These are phyloP conservation scores for Pseudocercospora eumusae DNA, from an alignment of 2,329 filamentous ascomycete species.

Conservation along the genomic window DNA sequence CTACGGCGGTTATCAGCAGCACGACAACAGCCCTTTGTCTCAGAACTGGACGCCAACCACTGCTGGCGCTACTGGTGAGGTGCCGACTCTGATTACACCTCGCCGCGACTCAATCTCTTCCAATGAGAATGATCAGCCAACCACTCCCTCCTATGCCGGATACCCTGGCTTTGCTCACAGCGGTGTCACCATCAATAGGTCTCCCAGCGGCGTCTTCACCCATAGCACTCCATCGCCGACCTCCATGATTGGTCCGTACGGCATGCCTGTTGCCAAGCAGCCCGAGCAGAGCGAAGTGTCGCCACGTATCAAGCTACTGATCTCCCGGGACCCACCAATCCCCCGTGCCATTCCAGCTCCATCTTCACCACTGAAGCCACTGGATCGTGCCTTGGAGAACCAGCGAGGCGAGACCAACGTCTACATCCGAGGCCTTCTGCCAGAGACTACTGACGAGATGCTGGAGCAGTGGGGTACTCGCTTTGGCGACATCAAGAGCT, in stretches of 20 bases:
- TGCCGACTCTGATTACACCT: slow-evolving; percentile 54
- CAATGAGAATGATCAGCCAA: slow-evolving; percentile 55
- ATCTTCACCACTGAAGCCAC: slow-evolving; percentile 79
- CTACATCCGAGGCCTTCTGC: slow-evolving; percentile 94
- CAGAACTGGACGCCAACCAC: slow-evolving; percentile 48
- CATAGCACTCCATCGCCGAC: slow-evolving; percentile 55
- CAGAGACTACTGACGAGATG: slow-evolving; percentile 91
- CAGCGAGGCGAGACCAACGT: slow-evolving; percentile 95
- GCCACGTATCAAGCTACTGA: slow-evolving; percentile 48
- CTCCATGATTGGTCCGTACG: slow-evolving; percentile 49
- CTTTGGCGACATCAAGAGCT: slow-evolving; percentile 92
- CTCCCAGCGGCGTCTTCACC: slow-evolving; percentile 51
- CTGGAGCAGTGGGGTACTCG: slow-evolving; percentile 78
- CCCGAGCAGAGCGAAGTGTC: slow-evolving; percentile 45
- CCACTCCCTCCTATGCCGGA: slow-evolving; percentile 50
- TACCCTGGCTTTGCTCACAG: slow-evolving; percentile 44
- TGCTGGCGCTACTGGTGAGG: slow-evolving; percentile 49
- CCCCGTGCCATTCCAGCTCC: slow-evolving; percentile 88
- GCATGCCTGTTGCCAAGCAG: slow-evolving; percentile 44
- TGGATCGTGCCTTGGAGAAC: slow-evolving; percentile 93
- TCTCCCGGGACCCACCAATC: slow-evolving; percentile 74
- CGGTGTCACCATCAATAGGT: slow-evolving; percentile 52
- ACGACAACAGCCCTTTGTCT: slow-evolving; percentile 51
- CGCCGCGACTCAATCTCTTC: slow-evolving; percentile 56
- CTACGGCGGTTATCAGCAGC: slow-evolving; percentile 49